These are phyloP conservation scores for Dipodascopsis uninucleata DNA, from an alignment of 805 yeast species.

Conservation along the genomic window DNA sequence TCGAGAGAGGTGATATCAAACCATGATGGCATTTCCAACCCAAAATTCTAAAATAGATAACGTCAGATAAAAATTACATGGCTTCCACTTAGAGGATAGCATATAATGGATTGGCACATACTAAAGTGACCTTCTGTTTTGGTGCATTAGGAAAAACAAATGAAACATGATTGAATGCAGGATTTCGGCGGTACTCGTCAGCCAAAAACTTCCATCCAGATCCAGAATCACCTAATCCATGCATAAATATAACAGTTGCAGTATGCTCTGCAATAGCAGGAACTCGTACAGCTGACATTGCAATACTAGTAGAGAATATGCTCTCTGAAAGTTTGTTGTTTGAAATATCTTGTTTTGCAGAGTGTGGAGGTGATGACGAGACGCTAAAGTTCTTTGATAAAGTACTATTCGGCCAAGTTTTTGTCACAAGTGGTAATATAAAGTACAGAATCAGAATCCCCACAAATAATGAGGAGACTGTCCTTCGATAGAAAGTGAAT, in stretches of 20 bases:
- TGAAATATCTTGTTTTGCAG: too few species aligned
- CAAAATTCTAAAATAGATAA: slow-evolving; percentile 45
- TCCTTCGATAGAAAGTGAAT: too few species aligned
- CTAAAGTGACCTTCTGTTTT: slow-evolving; percentile 56
- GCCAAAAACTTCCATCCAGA: slow-evolving; percentile 85
- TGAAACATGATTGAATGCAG: slow-evolving; percentile 52
- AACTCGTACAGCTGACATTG: slow-evolving; percentile 24
- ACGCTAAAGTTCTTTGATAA: not conserved
- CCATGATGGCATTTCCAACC: slow-evolving; percentile 77
- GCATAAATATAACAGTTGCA: slow-evolving; percentile 39
- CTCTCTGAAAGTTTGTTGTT: not conserved
- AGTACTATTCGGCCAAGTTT: slow-evolving; percentile 1
- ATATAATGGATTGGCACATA: slow-evolving; percentile 18
- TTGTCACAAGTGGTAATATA: not conserved
- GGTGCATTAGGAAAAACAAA: slow-evolving; percentile 95
- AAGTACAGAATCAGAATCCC: slow-evolving; percentile 3
- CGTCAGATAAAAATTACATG: not conserved
- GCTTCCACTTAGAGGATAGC: not conserved
- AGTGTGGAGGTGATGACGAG: not conserved
- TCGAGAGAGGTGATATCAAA: slow-evolving; percentile 41
- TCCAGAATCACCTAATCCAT: slow-evolving; percentile 91
- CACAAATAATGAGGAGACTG: too few species aligned
- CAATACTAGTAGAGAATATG: not conserved
- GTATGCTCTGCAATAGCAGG: slow-evolving; percentile 29
- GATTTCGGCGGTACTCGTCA: slow-evolving; percentile 45